These are phyloP conservation scores for Boletus sp. DNA, from an alignment of 1,284 basidiomycete species.

Conservation along the genomic window DNA sequence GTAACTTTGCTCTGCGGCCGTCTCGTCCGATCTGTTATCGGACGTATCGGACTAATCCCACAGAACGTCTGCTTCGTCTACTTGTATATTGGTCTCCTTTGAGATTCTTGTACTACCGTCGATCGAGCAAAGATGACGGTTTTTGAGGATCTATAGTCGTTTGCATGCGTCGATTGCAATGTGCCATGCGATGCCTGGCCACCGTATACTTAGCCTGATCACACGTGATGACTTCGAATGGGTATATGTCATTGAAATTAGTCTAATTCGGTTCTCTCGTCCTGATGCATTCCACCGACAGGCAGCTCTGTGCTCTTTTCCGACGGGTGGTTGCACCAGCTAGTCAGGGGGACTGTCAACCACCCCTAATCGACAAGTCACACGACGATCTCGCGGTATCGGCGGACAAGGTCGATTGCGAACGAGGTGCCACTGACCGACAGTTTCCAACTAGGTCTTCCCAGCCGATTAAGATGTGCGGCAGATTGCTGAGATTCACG, in stretches of 20 bases:
- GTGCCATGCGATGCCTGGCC: no score
- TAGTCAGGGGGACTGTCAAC: neutral
- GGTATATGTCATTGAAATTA: no score
- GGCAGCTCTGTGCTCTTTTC: conserved; percentile 10
- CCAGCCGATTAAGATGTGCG: neutral
- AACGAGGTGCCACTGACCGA: conserved; percentile 5
- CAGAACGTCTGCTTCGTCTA: no score
- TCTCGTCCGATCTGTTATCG: neutral
- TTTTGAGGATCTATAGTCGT: no score
- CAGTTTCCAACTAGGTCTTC: neutral
- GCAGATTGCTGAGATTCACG: neutral
- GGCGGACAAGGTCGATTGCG: conserved; percentile 13
- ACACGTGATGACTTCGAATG: no score
- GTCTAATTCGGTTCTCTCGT: neutral
- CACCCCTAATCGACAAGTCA: neutral
- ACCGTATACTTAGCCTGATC: no score
- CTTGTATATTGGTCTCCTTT: no score
- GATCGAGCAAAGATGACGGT: no score
- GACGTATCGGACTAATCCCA: neutral
- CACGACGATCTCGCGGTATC: neutral
- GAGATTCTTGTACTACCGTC: no score
- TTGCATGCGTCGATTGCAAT: no score
- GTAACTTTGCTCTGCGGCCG: no score
- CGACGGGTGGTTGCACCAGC: conserved; percentile 3
- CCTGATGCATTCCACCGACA: conserved; percentile 5